Evolutionary conservation across 257 asterid species (phyloP).

Genomic region (Cinchona pubescens): DNA sequence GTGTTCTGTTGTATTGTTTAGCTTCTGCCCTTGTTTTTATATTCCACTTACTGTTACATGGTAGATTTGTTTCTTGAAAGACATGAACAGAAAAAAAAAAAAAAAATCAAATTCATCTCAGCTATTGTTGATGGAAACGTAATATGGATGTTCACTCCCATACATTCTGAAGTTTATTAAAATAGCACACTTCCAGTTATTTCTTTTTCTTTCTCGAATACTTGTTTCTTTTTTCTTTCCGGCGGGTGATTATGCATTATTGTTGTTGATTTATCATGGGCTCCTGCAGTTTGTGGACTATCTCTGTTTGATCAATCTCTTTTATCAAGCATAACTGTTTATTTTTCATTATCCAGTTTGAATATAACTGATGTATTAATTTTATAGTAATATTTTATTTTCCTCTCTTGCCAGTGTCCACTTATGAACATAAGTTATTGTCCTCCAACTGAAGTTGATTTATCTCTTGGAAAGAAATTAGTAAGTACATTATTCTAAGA

Average conservation of each 20-base stretch:
- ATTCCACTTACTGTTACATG: not conserved
- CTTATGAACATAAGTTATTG: slow-evolving; percentile 83
- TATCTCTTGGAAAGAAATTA: slow-evolving; percentile 58
- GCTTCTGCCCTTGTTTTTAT: not conserved
- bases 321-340: not conserved
- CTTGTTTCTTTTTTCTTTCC: not conserved
- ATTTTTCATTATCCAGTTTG: not conserved
- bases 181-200: not conserved
- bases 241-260: not conserved
- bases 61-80: not conserved
- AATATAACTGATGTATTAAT: not conserved
- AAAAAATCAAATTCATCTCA: not conserved
- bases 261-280: not conserved
- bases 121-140: not conserved
- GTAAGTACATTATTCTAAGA: slow-evolving; percentile 38
- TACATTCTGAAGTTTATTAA: not conserved
- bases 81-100: too few species aligned
- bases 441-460: slow-evolving; percentile 81
- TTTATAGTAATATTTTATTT: not conserved
- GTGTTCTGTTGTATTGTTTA: not conserved
- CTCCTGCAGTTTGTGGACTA: not conserved
- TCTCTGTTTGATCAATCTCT: not conserved
- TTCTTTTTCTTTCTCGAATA: not conserved
- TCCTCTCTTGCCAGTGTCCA: slow-evolving; percentile 61
- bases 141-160: not conserved